phyloP scores from a whole-genome alignment of 2,329 filamentous ascomycete species.

The Lasiodiplodia citricola region DNA sequence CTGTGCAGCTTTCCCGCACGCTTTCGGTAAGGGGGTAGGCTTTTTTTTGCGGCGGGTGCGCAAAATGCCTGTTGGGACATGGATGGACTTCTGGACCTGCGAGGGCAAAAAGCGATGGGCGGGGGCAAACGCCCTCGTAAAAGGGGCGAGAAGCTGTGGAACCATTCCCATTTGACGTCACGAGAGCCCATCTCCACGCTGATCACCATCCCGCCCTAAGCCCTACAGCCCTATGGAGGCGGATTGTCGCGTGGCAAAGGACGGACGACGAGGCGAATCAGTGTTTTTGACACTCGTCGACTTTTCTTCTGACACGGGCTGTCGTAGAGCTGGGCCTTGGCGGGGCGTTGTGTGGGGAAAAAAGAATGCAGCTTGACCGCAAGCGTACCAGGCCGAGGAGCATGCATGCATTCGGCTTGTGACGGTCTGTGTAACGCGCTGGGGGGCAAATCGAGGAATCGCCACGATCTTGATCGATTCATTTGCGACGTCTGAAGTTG shows the following conservation, averaged over 20 bases:
- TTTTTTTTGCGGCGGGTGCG: neutral
- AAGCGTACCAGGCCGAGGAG: neutral
- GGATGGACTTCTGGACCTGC: neutral
- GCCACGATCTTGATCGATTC: slow-evolving; percentile 13
- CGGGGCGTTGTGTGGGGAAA: neutral
- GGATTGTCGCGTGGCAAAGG: slow-evolving; percentile 2
- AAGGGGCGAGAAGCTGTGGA: neutral
- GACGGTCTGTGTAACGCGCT: neutral
- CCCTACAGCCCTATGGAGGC: slow-evolving; percentile 17
- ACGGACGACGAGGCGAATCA: neutral
- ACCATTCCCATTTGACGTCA: neutral
- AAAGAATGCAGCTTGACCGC: neutral
- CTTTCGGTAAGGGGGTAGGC: neutral
- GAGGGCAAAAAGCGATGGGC: neutral
- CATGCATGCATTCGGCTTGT: neutral
- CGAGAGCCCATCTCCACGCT: neutral
- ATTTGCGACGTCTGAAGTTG: slow-evolving; percentile 19
- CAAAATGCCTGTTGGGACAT: neutral
- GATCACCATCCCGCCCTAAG: neutral
- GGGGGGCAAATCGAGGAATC: neutral
- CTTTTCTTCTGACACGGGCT: too few species aligned
- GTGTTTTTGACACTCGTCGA: neutral
- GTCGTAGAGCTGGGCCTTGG: neutral
- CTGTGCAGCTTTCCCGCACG: neutral
- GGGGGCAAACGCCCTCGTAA: neutral